A percentile compares a stretch with the other conserved stretches of the same genome.
Evolutionary conservation across 805 yeast species (phyloP).

Genomic region (Teunomyces kruisii): DNA sequence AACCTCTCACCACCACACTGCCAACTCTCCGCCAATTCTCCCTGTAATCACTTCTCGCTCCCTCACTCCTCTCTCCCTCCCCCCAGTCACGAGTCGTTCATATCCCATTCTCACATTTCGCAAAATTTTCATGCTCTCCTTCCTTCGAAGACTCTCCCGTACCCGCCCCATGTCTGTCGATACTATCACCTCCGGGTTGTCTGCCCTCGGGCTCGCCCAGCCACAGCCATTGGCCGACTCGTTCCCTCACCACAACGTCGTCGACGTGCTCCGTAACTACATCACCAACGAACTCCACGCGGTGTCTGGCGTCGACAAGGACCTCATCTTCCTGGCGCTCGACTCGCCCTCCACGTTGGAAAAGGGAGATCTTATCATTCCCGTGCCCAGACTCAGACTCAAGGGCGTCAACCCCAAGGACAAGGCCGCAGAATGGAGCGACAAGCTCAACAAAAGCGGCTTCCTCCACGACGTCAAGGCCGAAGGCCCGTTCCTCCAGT

Average conservation of each 20-base stretch:
- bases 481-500: conserved; percentile 89
- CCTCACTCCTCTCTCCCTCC: too few species aligned
- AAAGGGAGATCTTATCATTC: conserved; percentile 89
- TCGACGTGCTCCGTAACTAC: conserved; percentile 87
- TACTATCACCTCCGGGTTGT: conserved; percentile 34
- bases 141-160: conserved; percentile 5
- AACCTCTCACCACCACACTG: too few species aligned
- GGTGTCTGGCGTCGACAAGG: conserved; percentile 69
- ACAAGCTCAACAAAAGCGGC: conserved; percentile 68
- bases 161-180: conserved; percentile 16
- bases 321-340: conserved; percentile 75
- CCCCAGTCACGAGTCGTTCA: not conserved
- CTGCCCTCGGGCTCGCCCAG: conserved; percentile 33
- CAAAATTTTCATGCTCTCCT: conserved; percentile 5
- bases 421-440: conserved; percentile 72
- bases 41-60: too few species aligned
- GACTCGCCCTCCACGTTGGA: conserved; percentile 86
- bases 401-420: conserved; percentile 81
- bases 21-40: too few species aligned
- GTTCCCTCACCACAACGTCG: conserved; percentile 73
- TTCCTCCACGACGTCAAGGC: conserved; percentile 71
- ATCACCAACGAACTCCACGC: conserved; percentile 75
- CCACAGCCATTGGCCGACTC: conserved; percentile 54
- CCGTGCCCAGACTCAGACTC: conserved; percentile 82
- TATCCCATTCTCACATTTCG: not conserved